Evolutionary conservation across 441 rosid species (phyloP).

Genomic region (Metrosideros polymorpha): DNA sequence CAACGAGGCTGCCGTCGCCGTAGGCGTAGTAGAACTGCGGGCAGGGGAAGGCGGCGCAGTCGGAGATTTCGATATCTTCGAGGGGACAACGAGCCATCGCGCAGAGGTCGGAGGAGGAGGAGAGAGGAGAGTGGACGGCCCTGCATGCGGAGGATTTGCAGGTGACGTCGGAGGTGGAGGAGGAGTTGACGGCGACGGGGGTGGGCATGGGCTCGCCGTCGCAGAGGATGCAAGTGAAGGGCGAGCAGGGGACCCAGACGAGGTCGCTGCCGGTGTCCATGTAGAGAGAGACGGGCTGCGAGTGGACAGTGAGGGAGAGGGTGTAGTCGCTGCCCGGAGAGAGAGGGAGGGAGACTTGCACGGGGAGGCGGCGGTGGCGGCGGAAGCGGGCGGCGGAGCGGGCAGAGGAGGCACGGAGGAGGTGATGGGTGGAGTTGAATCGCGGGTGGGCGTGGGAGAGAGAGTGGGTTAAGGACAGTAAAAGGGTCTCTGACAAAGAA

Average conservation of each 20-base stretch:
- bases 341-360: constrained; percentile 64
- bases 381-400: constrained; percentile 73
- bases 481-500: constrained; percentile 27
- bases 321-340: constrained; percentile 83
- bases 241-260: constrained; percentile 93
- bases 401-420: constrained; percentile 56
- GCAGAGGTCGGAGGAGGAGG: constrained; percentile 58
- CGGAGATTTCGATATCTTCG: constrained; percentile 64
- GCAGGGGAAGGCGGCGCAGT: constrained; percentile 55
- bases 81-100: constrained; percentile 77
- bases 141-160: constrained; percentile 3
- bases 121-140: constrained; percentile 24
- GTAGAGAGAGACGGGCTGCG: constrained; percentile 55
- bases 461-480: constrained; percentile 57
- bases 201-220: constrained; percentile 39
- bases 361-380: constrained; percentile 20
- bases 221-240: constrained; percentile 82
- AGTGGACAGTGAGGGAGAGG: constrained; percentile 44
- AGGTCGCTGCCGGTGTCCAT: constrained; percentile 95
- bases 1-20: constrained; percentile 86
- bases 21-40: constrained; percentile 89
- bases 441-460: constrained; percentile 34
- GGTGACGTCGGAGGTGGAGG: constrained; percentile 76
- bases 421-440: constrained; percentile 57
- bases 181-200: constrained; percentile 42